These are phyloP conservation scores for Yarrowia sp. DNA, from an alignment of 805 yeast species.

Conservation along the genomic window DNA sequence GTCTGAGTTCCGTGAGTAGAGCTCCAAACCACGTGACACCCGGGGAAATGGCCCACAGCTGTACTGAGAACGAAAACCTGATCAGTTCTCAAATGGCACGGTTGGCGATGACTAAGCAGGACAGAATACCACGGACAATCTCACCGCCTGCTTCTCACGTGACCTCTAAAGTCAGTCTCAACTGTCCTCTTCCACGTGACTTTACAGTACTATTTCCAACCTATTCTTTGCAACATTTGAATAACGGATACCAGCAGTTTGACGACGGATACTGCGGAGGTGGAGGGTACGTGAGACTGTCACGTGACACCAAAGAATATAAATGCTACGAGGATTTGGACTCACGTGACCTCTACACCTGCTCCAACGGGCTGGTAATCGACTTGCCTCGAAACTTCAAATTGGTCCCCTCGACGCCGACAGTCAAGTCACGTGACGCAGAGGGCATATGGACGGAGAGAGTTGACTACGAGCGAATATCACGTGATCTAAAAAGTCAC, in stretches of 20 bases:
- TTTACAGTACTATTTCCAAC: neutral
- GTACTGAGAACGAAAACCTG: neutral
- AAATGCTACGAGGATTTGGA: neutral
- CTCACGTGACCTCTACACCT: neutral
- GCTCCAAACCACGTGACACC: neutral
- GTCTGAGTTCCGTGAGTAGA: too few relatives aligned
- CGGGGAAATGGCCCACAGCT: too few relatives aligned
- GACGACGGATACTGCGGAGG: neutral
- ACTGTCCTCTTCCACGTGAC: neutral
- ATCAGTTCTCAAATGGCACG: neutral
- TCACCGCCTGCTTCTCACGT: neutral
- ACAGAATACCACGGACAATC: neutral
- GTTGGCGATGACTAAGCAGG: neutral
- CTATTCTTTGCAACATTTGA: neutral
- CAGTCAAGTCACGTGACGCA: constrained; percentile 14
- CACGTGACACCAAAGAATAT: neutral
- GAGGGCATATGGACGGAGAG: constrained; percentile 6
- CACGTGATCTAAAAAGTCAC: neutral
- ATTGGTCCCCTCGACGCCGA: neutral
- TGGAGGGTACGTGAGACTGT: neutral
- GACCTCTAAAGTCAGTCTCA: neutral
- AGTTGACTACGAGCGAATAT: neutral
- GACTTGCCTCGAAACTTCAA: neutral
- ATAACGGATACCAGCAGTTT: constrained; percentile 10
- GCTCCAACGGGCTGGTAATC: constrained; percentile 1